Evolutionary conservation across 305 asterid genomes (phyloP), one percentile per base, ranked within the genome.

Genomic region (Euphrasia arctica): DNA sequence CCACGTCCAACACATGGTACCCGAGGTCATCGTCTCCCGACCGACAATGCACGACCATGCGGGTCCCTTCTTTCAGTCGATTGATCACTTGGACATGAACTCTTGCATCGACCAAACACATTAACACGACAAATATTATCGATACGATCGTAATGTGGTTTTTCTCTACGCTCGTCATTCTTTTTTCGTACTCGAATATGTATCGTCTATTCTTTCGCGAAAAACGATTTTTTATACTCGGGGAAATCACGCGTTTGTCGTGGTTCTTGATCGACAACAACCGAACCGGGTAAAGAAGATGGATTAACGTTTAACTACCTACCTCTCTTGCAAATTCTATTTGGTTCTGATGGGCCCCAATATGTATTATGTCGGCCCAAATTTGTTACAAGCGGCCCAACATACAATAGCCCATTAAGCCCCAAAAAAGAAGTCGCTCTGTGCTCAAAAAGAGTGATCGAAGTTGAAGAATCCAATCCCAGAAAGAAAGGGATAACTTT

Each of bases 21-120:
- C 77, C 79, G 11, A 83, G 74, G 41, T 83, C 86, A 14, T 83
- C 77, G 2, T 79, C 78, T 29, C 25, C 48, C 2, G 84, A 79
- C 1, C 63, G 78, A 52, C 84, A 79, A 25, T 83, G 89, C 34
- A 83, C 32, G 63, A 27, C 68, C 70, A 83, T n/a, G 4, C 13
- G 48, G 6, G 34, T 42, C 55, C 73, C 74, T 0, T 67, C 2
- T 27, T 58, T 71, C 0, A 78, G 81, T 15, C 58, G 62, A 55
- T 80, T 83, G 5, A 63, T 77, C 27, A 83, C 71, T 31, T 78
- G 70, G 18, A 78, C 84, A 1, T 62, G 41, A 2, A 75, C 56
- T 55, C 50, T 42, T 18, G 81, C 79, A n/a, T 25, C 13, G 2
- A 50, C 48, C 13, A 41, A 34, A 32, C 28, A 10, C 2, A 71